Evolutionary conservation across 495 filamentous ascomycete species (phyloP).

Genomic region (Aspergillus taichungensis): DNA sequence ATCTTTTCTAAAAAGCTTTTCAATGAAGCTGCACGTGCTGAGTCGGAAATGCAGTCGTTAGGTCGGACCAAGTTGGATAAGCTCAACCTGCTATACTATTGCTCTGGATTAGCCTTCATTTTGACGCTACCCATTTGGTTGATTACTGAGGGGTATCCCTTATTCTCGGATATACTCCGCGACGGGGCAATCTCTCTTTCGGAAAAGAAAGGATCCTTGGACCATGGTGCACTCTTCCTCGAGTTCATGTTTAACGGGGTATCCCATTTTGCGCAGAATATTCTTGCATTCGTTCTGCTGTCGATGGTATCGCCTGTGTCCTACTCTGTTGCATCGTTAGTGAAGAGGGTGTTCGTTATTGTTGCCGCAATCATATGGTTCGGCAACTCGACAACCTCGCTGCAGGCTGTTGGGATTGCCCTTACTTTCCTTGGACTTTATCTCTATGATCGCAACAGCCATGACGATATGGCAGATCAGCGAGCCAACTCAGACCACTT

Average conservation of each 20-base stretch:
- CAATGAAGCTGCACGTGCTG: constrained; percentile 79
- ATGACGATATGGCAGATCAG: constrained; percentile 75
- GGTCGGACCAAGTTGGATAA: constrained; percentile 80
- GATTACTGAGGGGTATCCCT: constrained; percentile 71
- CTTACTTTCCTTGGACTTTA: constrained; percentile 92
- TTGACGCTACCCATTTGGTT: constrained; percentile 92
- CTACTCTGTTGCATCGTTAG: constrained; percentile 89
- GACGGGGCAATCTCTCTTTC: constrained; percentile 61
- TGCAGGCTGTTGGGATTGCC: constrained; percentile 77
- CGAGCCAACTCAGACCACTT: constrained; percentile 47
- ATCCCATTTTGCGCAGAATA: constrained; percentile 94
- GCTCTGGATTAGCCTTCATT: constrained; percentile 81
- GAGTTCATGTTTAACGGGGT: constrained; percentile 97
- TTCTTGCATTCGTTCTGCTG: constrained; percentile 84
- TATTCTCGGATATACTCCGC: constrained; percentile 42
- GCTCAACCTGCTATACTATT: constrained; percentile 94
- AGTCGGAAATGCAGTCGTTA: constrained; percentile 52
- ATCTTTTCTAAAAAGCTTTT: constrained; percentile 99
- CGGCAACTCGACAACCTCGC: constrained; percentile 69
- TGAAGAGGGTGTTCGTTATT: constrained; percentile 97
- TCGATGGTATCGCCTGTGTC: constrained; percentile 92
- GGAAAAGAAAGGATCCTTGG: constrained; percentile 55
- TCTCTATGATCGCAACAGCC: constrained; percentile 87
- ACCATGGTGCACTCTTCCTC: constrained; percentile 65
- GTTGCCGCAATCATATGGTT: constrained; percentile 95